Conservation (phyloP, 306 rosid species). For the Casuarina glauca region DNA sequence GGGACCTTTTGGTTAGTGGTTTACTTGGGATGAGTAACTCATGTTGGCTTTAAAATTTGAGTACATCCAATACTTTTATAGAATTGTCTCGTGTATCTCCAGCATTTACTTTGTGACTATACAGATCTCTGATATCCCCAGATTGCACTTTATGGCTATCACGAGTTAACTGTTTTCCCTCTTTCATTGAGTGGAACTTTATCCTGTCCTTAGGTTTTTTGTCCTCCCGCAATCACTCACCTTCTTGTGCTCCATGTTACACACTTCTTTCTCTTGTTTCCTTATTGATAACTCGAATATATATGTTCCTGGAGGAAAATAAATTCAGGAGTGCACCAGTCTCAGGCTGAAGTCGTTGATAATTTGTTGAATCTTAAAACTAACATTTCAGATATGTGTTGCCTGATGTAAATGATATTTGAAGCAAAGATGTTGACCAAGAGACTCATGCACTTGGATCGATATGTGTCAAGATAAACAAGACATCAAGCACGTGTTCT, state of each 20-base stretch:
- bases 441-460: neutral
- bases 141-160: neutral
- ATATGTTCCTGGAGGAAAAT: neutral
- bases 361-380: neutral
- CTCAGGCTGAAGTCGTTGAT: neutral
- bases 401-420: neutral
- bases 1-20: constrained; percentile 94
- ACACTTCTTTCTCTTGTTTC: neutral
- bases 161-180: neutral
- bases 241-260: neutral
- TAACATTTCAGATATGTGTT: neutral
- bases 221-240: neutral
- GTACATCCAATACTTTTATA: constrained; percentile 3
- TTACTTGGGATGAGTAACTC: constrained; percentile 18
- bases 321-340: neutral
- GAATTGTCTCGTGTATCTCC: neutral
- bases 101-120: neutral
- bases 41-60: constrained; percentile 15
- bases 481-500: neutral
- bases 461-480: neutral
- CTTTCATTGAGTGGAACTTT: neutral
- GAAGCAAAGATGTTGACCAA: neutral
- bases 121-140: neutral
- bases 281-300: neutral
- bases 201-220: neutral